phyloP scores from a whole-genome alignment of 805 yeast species.

The Yarrowia sp. region DNA sequence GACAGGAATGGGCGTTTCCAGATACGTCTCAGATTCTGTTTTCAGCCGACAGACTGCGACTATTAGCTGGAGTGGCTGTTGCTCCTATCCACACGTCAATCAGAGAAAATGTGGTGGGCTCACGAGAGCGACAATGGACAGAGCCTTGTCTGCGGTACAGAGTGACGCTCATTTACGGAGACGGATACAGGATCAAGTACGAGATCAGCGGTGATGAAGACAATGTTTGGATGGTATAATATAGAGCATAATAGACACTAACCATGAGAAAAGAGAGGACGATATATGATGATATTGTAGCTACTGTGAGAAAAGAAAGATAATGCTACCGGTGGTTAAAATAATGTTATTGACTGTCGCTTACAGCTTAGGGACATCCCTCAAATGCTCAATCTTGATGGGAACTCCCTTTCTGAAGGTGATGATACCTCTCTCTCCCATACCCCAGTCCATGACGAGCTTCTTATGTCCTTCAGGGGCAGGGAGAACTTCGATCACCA shows the following conservation, averaged over 20 bases:
- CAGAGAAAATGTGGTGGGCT: slow-evolving; percentile 13
- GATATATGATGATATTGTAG: too few relatives aligned
- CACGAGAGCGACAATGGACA: slow-evolving; percentile 9
- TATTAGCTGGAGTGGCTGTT: slow-evolving; percentile 22
- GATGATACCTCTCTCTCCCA: slow-evolving; percentile 43
- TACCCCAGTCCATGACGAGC: slow-evolving; percentile 45
- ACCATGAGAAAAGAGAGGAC: too few relatives aligned
- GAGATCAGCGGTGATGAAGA: slow-evolving; percentile 25
- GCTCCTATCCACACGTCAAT: slow-evolving; percentile 20
- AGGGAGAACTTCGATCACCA: slow-evolving; percentile 39
- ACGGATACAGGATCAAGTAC: slow-evolving; percentile 21
- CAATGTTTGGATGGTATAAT: slow-evolving; percentile 15
- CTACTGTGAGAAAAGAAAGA: too few relatives aligned
- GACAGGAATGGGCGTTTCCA: slow-evolving; percentile 52
- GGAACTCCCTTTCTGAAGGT: slow-evolving; percentile 37
- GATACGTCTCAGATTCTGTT: slow-evolving; percentile 29
- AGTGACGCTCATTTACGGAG: slow-evolving; percentile 23
- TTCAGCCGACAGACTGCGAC: slow-evolving; percentile 18
- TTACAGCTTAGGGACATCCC: slow-evolving; percentile 9
- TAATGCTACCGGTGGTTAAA: too few relatives aligned
- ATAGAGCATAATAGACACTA: slow-evolving; percentile 15
- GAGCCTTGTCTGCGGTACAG: slow-evolving; percentile 27
- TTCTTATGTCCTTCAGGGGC: slow-evolving; percentile 39
- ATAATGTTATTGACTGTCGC: too few relatives aligned
- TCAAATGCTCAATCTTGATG: slow-evolving; percentile 24